phyloP scores from a whole-genome alignment of 1,139 yeast genomes.

The Hemisphaericaspora subhashii region DNA sequence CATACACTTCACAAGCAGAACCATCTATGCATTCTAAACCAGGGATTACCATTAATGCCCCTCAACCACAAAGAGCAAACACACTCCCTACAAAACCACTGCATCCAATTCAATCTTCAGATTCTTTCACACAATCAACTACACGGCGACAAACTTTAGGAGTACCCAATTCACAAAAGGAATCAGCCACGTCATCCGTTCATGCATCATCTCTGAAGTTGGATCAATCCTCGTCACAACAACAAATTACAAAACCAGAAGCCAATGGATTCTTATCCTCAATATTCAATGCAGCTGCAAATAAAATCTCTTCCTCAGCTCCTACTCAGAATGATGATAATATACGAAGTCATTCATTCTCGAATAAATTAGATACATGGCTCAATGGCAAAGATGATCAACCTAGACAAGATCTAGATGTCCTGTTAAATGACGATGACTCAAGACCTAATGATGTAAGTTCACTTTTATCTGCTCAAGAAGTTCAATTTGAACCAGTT shows the following conservation, averaged over 20 bases:
- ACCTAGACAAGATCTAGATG: conserved; percentile 12
- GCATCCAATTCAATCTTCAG: too few relatives aligned
- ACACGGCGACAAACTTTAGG: neutral
- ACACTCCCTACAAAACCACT: too few relatives aligned
- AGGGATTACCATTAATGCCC: too few relatives aligned
- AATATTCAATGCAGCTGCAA: conserved; percentile 30
- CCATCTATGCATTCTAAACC: too few relatives aligned
- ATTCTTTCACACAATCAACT: too few relatives aligned
- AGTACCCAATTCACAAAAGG: neutral
- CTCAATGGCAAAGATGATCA: conserved; percentile 15
- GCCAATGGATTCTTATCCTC: conserved; percentile 27
- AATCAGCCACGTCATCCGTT: neutral
- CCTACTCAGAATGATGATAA: conserved; percentile 8
- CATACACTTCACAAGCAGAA: neutral
- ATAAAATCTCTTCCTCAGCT: conserved; percentile 16
- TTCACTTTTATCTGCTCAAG: conserved; percentile 11
- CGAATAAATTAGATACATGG: conserved; percentile 20
- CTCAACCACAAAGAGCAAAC: too few relatives aligned
- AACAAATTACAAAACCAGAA: conserved; percentile 11
- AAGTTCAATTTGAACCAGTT: conserved; percentile 57
- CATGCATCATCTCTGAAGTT: neutral
- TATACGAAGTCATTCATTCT: conserved; percentile 19
- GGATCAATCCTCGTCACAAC: neutral
- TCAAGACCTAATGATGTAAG: conserved; percentile 4
- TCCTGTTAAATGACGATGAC: conserved; percentile 6